A percentile compares a stretch with the other conserved stretches of the same genome.
phyloP scores from a whole-genome alignment of 176 grass and related monocot species.

The Oryza glaberrima region DNA sequence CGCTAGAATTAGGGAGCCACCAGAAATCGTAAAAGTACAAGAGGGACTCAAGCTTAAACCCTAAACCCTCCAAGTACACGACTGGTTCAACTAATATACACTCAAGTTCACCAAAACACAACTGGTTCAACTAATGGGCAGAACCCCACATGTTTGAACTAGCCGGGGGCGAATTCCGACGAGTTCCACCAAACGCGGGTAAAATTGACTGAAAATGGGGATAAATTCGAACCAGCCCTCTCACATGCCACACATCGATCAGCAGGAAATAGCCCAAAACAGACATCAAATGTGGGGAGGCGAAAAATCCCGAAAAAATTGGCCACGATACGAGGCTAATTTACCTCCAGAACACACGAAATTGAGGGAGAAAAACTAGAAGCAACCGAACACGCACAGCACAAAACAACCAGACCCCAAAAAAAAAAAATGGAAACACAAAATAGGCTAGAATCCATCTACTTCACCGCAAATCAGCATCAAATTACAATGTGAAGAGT shows the following conservation, averaged over 20 bases:
- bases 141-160: not conserved
- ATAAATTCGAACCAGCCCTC: not conserved
- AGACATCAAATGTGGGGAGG: not conserved
- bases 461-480: not conserved
- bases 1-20: not conserved
- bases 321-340: not conserved
- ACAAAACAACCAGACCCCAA: not conserved
- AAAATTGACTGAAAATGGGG: not conserved
- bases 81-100: not conserved
- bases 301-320: not conserved
- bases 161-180: not conserved
- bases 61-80: not conserved
- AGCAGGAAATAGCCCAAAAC: not conserved
- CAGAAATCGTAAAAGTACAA: not conserved
- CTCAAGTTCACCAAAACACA: conserved; percentile 16
- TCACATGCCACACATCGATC: not conserved
- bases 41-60: conserved; percentile 18
- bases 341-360: not conserved
- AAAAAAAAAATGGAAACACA: not conserved
- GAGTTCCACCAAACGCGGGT: not conserved
- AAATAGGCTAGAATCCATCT: not conserved
- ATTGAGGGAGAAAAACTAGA: conserved; percentile 9
- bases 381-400: not conserved
- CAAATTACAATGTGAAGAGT: not conserved
- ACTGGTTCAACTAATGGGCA: not conserved